These are phyloP conservation scores for Somion occarium DNA, from an alignment of 1,284 basidiomycete genomes.

Conservation along the genomic window DNA sequence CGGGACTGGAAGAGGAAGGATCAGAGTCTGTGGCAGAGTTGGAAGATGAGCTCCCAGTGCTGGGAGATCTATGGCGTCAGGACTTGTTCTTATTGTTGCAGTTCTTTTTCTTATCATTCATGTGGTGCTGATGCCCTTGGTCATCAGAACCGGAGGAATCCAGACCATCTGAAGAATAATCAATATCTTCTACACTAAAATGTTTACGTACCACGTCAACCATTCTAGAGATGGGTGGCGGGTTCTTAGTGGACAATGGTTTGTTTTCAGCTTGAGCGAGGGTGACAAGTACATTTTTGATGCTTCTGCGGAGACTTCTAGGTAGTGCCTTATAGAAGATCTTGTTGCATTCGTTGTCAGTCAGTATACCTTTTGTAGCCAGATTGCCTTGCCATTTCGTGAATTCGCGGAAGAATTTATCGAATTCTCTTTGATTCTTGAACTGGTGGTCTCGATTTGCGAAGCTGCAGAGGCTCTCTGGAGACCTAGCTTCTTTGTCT, in stretches of 20 bases:
- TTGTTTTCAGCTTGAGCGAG: neutral
- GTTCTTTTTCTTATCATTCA: neutral
- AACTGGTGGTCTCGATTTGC: neutral
- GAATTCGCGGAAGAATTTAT: conserved; percentile 1
- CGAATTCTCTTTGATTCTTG: neutral
- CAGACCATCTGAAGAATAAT: neutral
- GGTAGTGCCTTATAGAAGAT: neutral
- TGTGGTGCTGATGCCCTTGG: neutral
- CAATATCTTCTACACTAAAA: conserved; percentile 1
- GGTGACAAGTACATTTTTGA: neutral
- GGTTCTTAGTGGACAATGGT: neutral
- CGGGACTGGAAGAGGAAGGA: neutral
- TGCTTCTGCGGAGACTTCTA: neutral
- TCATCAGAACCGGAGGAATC: conserved; percentile 1
- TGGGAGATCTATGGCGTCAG: neutral
- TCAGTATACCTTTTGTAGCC: neutral
- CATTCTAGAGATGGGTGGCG: neutral
- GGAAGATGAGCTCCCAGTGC: too few species aligned
- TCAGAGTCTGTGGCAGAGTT: neutral
- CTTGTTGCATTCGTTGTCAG: neutral
- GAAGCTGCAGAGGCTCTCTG: neutral
- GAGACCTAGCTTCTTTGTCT: neutral
- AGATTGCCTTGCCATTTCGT: neutral
- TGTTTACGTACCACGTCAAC: neutral
- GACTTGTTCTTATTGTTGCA: neutral